Conservation (phyloP, 148 eudicot species). For the Tetragonia tetragonoides region DNA sequence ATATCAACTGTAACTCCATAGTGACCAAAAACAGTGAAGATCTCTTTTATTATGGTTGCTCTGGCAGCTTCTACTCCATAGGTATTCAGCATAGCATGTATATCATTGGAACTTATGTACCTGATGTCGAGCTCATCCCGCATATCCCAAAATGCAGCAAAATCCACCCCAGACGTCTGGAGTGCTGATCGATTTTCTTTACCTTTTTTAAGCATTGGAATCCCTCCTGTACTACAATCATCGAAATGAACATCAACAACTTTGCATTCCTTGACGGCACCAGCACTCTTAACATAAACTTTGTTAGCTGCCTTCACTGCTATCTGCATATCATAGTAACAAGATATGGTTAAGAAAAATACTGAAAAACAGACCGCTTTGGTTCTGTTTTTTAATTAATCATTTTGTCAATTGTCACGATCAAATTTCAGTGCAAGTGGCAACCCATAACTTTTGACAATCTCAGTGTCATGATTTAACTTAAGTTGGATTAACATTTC, state of each 20-base stretch:
- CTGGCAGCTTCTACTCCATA: constrained; percentile 97
- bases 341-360: not conserved
- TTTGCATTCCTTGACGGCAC: constrained; percentile 75
- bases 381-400: not conserved
- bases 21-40: constrained; percentile 66
- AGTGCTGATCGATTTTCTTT: constrained; percentile 52
- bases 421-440: too few relatives aligned
- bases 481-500: not conserved
- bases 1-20: constrained; percentile 89
- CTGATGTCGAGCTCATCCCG: constrained; percentile 68
- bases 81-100: constrained; percentile 60
- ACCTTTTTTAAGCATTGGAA: constrained; percentile 38
- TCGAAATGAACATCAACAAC: constrained; percentile 54
- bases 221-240: constrained; percentile 37
- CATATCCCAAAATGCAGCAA: constrained; percentile 80
- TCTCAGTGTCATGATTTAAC: too few relatives aligned
- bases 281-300: constrained; percentile 70
- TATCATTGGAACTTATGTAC: constrained; percentile 71
- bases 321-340: constrained; percentile 41
- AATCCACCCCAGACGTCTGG: constrained; percentile 84
- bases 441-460: too few relatives aligned
- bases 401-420: not conserved
- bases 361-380: too few relatives aligned
- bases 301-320: constrained; percentile 78
- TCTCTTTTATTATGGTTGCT: constrained; percentile 68